Evolutionary conservation across 192 early-diverging fungal species (phyloP).

Genomic region (Coemansia sp.): DNA sequence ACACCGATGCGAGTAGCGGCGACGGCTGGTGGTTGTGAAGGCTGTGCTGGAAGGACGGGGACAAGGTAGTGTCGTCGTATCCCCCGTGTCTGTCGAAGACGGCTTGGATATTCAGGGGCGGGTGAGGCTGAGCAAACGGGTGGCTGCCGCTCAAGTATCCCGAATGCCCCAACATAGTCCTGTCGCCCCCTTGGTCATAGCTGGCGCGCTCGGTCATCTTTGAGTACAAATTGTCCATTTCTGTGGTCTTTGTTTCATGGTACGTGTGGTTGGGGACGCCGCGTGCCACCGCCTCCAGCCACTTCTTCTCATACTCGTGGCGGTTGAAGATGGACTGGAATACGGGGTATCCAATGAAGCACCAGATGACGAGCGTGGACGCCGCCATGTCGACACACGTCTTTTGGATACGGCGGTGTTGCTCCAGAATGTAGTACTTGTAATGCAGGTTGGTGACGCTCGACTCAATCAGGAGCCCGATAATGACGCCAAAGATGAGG

Average conservation of each 20-base stretch:
- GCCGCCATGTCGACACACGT: conserved; percentile 16
- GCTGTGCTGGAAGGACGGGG: conserved; percentile 13
- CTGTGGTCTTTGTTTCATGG: neutral
- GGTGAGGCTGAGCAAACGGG: conserved; percentile 1
- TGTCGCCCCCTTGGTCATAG: neutral
- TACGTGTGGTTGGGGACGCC: conserved; percentile 19
- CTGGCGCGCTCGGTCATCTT: conserved; percentile 1
- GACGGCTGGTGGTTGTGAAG: conserved; percentile 31
- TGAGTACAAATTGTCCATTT: neutral
- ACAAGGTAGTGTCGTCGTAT: conserved; percentile 14
- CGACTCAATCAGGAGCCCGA: conserved; percentile 17
- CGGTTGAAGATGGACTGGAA: conserved; percentile 23
- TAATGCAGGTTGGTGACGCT: conserved; percentile 15
- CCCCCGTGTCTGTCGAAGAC: neutral
- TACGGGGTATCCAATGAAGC: conserved; percentile 25
- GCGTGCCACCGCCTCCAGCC: conserved; percentile 27
- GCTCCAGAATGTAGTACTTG: conserved; percentile 18
- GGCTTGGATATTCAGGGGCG: neutral
- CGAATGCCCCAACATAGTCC: no score
- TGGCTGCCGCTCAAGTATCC: neutral
- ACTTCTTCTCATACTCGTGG: conserved; percentile 18
- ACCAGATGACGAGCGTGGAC: conserved; percentile 21
- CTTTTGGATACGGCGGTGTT: conserved; percentile 18
- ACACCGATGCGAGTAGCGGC: conserved; percentile 11
- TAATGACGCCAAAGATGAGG: conserved; percentile 21